Conservation (phyloP, 208 protist genomes). For the Acanthamoeba royreba region DNA sequence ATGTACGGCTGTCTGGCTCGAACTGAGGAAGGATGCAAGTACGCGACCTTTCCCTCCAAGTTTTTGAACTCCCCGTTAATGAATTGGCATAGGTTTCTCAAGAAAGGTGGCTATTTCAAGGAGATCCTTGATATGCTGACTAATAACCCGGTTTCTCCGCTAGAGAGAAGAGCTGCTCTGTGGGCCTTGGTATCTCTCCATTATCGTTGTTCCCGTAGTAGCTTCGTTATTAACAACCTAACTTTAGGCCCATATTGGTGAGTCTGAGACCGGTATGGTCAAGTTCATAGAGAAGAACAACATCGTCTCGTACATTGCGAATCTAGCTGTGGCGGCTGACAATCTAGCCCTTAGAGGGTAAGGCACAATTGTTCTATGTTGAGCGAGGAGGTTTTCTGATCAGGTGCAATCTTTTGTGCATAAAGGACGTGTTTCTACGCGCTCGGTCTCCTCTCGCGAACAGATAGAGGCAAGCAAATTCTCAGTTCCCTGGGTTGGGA, state of each 20-base stretch:
- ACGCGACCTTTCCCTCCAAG: neutral
- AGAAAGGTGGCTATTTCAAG: neutral
- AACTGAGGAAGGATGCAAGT: slow-evolving; percentile 61
- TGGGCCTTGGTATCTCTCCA: neutral
- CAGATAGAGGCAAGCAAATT: slow-evolving; percentile 23
- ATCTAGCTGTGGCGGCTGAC: slow-evolving; percentile 33
- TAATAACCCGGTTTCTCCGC: neutral
- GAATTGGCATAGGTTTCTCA: neutral
- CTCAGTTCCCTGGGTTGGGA: slow-evolving; percentile 53
- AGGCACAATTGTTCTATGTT: neutral
- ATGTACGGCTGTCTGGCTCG: slow-evolving; percentile 73
- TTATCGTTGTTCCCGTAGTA: neutral
- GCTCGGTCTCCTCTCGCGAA: slow-evolving; percentile 55
- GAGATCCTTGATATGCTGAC: neutral
- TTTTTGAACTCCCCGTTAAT: neutral
- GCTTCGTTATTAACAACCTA: neutral
- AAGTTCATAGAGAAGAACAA: slow-evolving; percentile 43
- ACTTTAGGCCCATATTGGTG: slow-evolving; percentile 61
- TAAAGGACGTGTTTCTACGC: slow-evolving; percentile 63
- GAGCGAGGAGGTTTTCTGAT: neutral
- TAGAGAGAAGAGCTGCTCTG: neutral
- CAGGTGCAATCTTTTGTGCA: neutral
- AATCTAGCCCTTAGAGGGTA: slow-evolving; percentile 56
- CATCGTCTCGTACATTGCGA: neutral
- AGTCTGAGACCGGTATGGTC: slow-evolving; percentile 2